A percentile compares a stretch with the other conserved stretches of the same genome.
These are phyloP conservation scores for Bryum argenteum DNA, from an alignment of 225 moss, liverwort and hornwort genomes.

Conservation along the genomic window DNA sequence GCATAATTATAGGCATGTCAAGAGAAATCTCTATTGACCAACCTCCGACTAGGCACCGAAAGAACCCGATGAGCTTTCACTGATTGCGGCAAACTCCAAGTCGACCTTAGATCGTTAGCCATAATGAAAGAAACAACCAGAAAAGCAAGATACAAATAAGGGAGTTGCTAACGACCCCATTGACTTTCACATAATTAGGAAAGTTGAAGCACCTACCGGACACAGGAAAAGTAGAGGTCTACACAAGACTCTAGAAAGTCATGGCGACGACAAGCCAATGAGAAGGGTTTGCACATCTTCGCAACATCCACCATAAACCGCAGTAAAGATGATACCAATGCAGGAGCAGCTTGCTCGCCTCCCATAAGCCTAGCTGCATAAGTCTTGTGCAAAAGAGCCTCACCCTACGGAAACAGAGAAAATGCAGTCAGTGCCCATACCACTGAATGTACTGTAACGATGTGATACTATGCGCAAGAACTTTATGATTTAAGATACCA, in stretches of 20 bases:
- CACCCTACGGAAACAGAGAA: slow-evolving; percentile 49
- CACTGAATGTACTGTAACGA: slow-evolving; percentile 7
- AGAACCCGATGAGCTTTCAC: not conserved
- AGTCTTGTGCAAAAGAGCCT: slow-evolving; percentile 87
- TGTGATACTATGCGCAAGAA: not conserved
- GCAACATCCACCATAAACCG: slow-evolving; percentile 95
- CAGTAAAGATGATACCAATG: slow-evolving; percentile 72
- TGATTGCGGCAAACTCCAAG: not conserved
- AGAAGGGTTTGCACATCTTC: slow-evolving; percentile 87
- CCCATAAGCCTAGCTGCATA: slow-evolving; percentile 85
- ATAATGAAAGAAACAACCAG: not conserved
- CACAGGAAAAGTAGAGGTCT: slow-evolving; percentile 86
- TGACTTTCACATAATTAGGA: slow-evolving; percentile 4
- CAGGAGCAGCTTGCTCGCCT: slow-evolving; percentile 86
- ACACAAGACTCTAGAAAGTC: slow-evolving; percentile 88
- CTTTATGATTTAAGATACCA: too few relatives aligned
- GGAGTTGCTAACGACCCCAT: not conserved
- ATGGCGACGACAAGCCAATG: slow-evolving; percentile 73
- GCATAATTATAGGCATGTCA: slow-evolving; percentile 17
- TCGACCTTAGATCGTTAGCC: not conserved
- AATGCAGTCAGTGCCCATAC: not conserved
- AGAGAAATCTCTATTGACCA: not conserved
- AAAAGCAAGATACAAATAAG: not conserved
- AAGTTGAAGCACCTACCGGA: slow-evolving; percentile 52
- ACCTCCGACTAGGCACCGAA: slow-evolving; percentile 3